Percentiles rank a stretch among this genome's conserved stretches.
Conservation (phyloP, 305 asterid species). For the Fraxinus nigra region DNA sequence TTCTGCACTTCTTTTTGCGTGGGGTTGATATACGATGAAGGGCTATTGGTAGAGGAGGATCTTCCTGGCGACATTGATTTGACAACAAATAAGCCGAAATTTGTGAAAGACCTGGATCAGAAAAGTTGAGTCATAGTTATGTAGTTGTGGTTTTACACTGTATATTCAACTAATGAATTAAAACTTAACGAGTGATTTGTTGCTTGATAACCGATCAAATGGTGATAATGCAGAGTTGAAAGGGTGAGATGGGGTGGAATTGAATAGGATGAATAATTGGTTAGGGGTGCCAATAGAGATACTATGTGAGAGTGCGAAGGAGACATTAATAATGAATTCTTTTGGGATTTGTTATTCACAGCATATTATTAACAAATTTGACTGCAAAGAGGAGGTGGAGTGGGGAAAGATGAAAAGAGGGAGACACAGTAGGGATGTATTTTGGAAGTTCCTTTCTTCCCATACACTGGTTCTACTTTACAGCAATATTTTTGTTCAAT, state of each 20-base stretch:
- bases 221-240: neutral
- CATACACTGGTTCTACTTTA: neutral
- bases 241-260: neutral
- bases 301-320: neutral
- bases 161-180: neutral
- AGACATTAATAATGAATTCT: neutral
- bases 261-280: conserved; percentile 19
- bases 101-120: too few species aligned
- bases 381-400: neutral
- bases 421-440: neutral
- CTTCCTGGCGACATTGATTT: too few species aligned
- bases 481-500: neutral
- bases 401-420: neutral
- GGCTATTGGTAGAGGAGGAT: too few species aligned
- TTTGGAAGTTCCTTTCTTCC: conserved; percentile 18
- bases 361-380: neutral
- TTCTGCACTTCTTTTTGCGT: too few species aligned
- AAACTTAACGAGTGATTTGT: neutral
- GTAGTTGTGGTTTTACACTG: neutral
- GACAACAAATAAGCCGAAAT: too few species aligned
- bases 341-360: neutral
- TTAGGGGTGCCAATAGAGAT: neutral
- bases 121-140: conserved; percentile 47
- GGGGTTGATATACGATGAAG: too few species aligned
- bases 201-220: conserved; percentile 9